phyloP scores from a whole-genome alignment of 352 stramenopile genomes.

The Phytophthora crassamura region DNA sequence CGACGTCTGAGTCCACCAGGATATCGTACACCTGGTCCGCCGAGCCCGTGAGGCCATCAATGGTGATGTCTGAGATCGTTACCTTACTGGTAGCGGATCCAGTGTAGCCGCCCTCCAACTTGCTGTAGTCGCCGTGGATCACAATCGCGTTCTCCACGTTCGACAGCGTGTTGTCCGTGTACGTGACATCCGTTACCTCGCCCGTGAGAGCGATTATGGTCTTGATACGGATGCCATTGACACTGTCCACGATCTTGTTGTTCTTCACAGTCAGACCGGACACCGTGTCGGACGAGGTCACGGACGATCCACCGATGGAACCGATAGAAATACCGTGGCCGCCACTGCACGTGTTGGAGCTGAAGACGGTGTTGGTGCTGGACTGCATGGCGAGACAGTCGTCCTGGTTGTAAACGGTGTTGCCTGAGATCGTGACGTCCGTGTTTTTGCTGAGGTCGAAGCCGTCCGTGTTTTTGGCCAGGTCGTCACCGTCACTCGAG shows the following conservation, averaged over 20 bases:
- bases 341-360: conserved; percentile 15
- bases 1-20: conserved; percentile 19
- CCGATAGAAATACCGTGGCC: conserved; percentile 33
- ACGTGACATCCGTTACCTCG: conserved; percentile 20
- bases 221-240: conserved; percentile 18
- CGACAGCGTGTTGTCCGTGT: conserved; percentile 23
- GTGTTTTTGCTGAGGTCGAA: too few species aligned
- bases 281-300: conserved; percentile 25
- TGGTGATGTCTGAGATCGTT: conserved; percentile 29
- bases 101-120: conserved; percentile 32
- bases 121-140: conserved; percentile 43
- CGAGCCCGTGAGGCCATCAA: conserved; percentile 24
- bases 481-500: conserved; percentile 21
- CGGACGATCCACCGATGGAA: conserved; percentile 17
- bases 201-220: conserved; percentile 20
- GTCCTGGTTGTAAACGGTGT: too few species aligned
- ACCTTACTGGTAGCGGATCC: conserved; percentile 25
- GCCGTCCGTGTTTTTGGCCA: too few species aligned
- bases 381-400: conserved; percentile 20
- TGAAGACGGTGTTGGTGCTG: conserved; percentile 20
- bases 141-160: conserved; percentile 36
- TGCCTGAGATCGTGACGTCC: too few species aligned
- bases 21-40: conserved; percentile 28
- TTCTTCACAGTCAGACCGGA: conserved; percentile 22
- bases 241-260: conserved; percentile 35